Base-by-base conservation (phyloP, 495 filamentous ascomycete genomes). In the Aspergillus sclerotiicarbonarius region DNA sequence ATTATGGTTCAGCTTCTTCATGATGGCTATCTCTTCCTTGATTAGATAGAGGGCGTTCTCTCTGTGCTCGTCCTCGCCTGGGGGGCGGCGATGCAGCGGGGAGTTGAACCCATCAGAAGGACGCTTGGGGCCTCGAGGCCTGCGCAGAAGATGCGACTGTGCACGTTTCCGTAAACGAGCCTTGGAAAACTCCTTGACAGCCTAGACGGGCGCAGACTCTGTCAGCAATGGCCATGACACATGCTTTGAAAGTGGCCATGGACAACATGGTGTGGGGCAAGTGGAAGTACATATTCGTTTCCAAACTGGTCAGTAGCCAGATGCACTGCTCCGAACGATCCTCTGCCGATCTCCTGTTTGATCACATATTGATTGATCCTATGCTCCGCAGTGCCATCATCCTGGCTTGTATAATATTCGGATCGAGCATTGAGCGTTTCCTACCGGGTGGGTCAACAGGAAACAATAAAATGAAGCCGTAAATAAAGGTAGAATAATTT, bases 171-270 rank as follows among this genome's bases (percentile, higher is more conserved):
- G 84, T 37, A 98, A 75, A 37, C 92, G 84, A 5, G 91, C 83
- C 70, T 98, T 98, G 51, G 93, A 97, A 73, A 98, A 98, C 65
- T 96, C 93, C 73, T 98, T 98, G 59, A 98, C 86, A 52, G 94
- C 93, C 92, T 96, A 32, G 15, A 32, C 8, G 58, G 13, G 30
- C 21, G 18, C 19, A 49, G 7, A 8, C 31, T 6, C 29, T 4
- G 43, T 54, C 45, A 56, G 56, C 15, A 41, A 51, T 18, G 35
- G 18, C 13, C 33, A 2, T 25, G 25, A 16, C 13, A 41, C 9
- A 41, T 46, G n/a, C 6, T 9, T 39, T 44, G 37, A 15, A 41
- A 31, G 25, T 12, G 6, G 1, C 6, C 6, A 33, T 44, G 33
- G 31, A 10, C 6, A 10, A 33, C 44, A 49, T 7, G 4, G 8